A percentile compares a stretch with the other conserved stretches of the same genome.
Conservation (phyloP, 2,329 filamentous ascomycete genomes). For the Paecilomyces niveus region DNA sequence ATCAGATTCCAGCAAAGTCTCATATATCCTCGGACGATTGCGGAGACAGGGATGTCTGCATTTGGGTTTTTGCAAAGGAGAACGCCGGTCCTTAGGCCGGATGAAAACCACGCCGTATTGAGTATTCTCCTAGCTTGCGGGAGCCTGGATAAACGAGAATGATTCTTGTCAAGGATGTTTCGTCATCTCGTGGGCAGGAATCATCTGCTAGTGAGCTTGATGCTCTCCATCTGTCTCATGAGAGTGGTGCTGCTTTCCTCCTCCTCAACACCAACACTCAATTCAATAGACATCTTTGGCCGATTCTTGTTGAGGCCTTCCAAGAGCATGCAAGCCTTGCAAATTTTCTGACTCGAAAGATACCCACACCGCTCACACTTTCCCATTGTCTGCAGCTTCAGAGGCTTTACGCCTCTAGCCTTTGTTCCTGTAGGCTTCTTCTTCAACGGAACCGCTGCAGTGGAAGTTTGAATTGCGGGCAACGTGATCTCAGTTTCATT, state of each 20-base stretch:
- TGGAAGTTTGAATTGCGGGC: constrained; percentile 8
- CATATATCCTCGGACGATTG: not conserved
- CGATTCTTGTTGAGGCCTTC: constrained; percentile 78
- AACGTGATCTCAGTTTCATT: constrained; percentile 61
- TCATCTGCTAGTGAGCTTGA: constrained; percentile 35
- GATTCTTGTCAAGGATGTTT: not conserved
- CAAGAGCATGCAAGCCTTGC: constrained; percentile 85
- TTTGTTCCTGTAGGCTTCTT: constrained; percentile 13
- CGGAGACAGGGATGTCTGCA: not conserved
- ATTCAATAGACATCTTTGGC: constrained; percentile 40
- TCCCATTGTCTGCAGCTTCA: constrained; percentile 53
- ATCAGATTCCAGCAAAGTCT: not conserved
- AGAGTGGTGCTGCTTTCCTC: constrained; percentile 47
- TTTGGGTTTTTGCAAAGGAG: not conserved
- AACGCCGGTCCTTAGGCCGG: not conserved
- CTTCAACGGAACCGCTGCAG: constrained; percentile 12
- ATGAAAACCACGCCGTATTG: not conserved
- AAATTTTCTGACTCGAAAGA: constrained; percentile 87
- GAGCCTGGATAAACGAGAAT: not conserved
- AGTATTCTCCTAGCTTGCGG: not conserved
- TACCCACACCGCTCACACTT: constrained; percentile 86
- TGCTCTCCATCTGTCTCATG: constrained; percentile 43
- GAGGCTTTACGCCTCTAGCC: constrained; percentile 52
- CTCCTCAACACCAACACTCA: constrained; percentile 37
- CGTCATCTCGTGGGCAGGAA: not conserved